phyloP scores from a whole-genome alignment of 2,329 filamentous ascomycete genomes.

The Cryphonectria naterciae region DNA sequence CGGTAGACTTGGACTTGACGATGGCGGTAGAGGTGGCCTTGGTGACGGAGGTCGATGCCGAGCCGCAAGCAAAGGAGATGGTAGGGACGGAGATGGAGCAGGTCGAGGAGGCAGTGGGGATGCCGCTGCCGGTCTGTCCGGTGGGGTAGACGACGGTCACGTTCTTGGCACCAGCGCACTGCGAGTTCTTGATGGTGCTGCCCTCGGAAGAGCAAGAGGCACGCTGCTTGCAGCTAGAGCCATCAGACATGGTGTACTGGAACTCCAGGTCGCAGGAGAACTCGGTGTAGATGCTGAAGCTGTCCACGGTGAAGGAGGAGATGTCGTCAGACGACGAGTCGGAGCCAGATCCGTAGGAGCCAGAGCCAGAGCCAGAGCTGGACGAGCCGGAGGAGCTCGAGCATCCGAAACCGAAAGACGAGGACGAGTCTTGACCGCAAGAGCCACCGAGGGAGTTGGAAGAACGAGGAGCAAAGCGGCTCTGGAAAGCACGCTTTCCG shows the following conservation, averaged over 20 bases:
- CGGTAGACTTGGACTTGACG: conserved; percentile 31
- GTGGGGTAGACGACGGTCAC: conserved; percentile 73
- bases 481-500: conserved; percentile 56
- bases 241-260: conserved; percentile 84
- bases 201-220: conserved; percentile 69
- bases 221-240: conserved; percentile 79
- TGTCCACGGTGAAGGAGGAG: conserved; percentile 69
- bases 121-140: conserved; percentile 56
- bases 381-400: background rate
- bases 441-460: conserved; percentile 65
- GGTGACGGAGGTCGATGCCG: conserved; percentile 35
- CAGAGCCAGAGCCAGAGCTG: background rate
- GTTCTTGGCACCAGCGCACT: conserved; percentile 88
- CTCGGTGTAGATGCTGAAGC: conserved; percentile 73
- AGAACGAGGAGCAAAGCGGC: conserved; percentile 53
- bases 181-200: conserved; percentile 75
- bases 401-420: conserved; percentile 57
- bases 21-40: conserved; percentile 32
- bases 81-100: conserved; percentile 76
- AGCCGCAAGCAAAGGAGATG: conserved; percentile 74
- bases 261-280: conserved; percentile 82
- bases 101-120: conserved; percentile 44
- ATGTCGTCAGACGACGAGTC: conserved; percentile 13
- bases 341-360: conserved; percentile 2
- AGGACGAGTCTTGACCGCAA: conserved; percentile 49